Evolutionary conservation across 2,329 filamentous ascomycete species (phyloP).

Genomic region (Fusarium burgessii): DNA sequence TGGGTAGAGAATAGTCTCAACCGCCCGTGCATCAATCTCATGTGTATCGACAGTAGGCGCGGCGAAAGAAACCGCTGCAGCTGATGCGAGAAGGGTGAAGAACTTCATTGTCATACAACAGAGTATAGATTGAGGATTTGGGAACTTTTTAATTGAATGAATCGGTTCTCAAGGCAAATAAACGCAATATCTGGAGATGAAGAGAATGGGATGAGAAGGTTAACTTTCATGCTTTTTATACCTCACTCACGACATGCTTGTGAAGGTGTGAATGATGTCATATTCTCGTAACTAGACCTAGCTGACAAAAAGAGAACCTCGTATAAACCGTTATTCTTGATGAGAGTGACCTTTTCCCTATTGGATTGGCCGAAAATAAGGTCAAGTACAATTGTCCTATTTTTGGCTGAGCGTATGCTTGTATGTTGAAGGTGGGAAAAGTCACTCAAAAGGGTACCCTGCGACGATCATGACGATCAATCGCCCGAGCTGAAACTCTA

Average conservation of each 20-base stretch:
- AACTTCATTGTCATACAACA: not conserved
- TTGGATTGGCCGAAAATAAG: too few relatives aligned
- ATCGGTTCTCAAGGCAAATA: not conserved
- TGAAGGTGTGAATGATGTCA: too few relatives aligned
- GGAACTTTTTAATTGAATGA: not conserved
- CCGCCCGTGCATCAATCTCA: not conserved
- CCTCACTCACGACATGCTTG: not conserved
- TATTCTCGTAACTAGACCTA: too few relatives aligned
- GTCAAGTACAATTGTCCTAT: too few relatives aligned
- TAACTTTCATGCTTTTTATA: not conserved
- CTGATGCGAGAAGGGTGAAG: not conserved
- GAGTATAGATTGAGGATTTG: not conserved
- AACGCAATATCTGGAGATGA: not conserved
- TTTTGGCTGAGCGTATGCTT: too few relatives aligned
- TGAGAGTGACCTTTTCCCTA: too few relatives aligned
- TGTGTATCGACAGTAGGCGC: not conserved
- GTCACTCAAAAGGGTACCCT: too few relatives aligned
- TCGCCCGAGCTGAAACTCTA: too few relatives aligned
- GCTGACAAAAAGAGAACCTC: too few relatives aligned
- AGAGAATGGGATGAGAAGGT: not conserved
- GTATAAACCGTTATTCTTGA: too few relatives aligned
- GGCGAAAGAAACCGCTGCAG: not conserved
- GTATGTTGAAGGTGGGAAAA: too few relatives aligned
- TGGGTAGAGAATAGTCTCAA: not conserved
- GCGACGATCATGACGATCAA: too few relatives aligned